Base-by-base conservation (phyloP, 2,329 filamentous ascomycete genomes). In the Arthrobotrys entomopaga region DNA sequence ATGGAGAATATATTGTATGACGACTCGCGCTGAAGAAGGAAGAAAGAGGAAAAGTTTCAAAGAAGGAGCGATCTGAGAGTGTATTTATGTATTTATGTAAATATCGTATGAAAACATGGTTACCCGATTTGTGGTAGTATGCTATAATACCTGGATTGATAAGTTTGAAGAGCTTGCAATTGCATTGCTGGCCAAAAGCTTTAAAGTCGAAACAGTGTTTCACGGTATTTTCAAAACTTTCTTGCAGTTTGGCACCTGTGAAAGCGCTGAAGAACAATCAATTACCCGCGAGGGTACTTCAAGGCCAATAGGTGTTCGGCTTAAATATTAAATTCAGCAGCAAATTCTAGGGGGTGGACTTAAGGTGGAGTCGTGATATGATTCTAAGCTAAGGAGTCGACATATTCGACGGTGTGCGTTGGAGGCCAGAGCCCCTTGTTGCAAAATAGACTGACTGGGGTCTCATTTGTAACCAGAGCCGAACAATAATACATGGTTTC, bases 1-100 rank as follows among this genome's bases (percentile, higher is more conserved):
- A 34, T 42, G 49, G 11, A 24, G 26, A 66, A 56, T n/a, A 54
- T 22, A 71, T 61, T 8, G 48, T 71, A 43, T 48, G 50, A 64
- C 67, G 67, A 60, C 67, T 72, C 6, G 67, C 67, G 67, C 67
- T 72, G 53, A 20, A 38, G 53, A 65, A 20, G 24, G 38, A 72
- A 64, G n/a, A 59, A 29, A 42, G 16, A 60, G 16, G 52, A 34
- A 4, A 43, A n/a, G 42, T 8, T 56, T n/a, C 13, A 22, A n/a
- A 20, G 1, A 8, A 52, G 46, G 1, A 24, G 20, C 57, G 50
- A 19, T 10, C 16, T 24, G 4, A 19, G 16, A 15, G 26, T 2
- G 34, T 70, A 70, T 64, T 70, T 70, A 70, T 70, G 34, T 70
- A 70, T 64, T 70, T 70, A 70, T 70, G 63, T 64, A 48, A 6